Evolutionary conservation across 192 early-diverging fungal species (phyloP).

Genomic region (Thoreauomyces humboldtii): DNA sequence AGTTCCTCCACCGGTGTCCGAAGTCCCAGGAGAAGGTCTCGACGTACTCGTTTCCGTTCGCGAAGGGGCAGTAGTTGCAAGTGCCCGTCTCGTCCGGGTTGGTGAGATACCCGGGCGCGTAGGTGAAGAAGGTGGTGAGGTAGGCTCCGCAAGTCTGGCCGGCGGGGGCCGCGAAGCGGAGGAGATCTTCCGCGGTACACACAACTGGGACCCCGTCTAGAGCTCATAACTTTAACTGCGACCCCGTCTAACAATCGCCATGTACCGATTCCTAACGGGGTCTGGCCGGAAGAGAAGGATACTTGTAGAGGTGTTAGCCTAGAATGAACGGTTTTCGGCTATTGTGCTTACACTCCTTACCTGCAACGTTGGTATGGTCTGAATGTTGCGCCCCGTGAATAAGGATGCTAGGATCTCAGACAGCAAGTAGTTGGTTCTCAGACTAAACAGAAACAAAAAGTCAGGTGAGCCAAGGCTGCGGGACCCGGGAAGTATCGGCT

Average conservation of each 20-base stretch:
- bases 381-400: constrained; percentile 75
- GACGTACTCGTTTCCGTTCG: constrained; percentile 58
- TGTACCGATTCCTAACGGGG: no score
- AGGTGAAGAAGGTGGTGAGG: constrained; percentile 48
- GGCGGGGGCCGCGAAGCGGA: constrained; percentile 46
- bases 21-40: constrained; percentile 49
- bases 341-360: no score
- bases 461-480: neutral
- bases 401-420: constrained; percentile 70
- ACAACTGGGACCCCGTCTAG: constrained; percentile 47
- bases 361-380: constrained; percentile 71
- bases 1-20: constrained; percentile 66
- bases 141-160: constrained; percentile 64
- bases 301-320: no score
- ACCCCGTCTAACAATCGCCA: no score
- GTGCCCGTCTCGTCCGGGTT: constrained; percentile 44
- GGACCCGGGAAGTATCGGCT: neutral
- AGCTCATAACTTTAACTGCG: no score
- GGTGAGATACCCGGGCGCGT: constrained; percentile 57
- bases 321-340: no score
- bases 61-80: constrained; percentile 67
- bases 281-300: no score
- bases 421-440: constrained; percentile 82
- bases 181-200: constrained; percentile 44
- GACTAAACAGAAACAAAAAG: constrained; percentile 45